A percentile compares a stretch with the other conserved stretches of the same genome.
phyloP scores from a whole-genome alignment of 441 rosid species.

The Viola pubescens region DNA sequence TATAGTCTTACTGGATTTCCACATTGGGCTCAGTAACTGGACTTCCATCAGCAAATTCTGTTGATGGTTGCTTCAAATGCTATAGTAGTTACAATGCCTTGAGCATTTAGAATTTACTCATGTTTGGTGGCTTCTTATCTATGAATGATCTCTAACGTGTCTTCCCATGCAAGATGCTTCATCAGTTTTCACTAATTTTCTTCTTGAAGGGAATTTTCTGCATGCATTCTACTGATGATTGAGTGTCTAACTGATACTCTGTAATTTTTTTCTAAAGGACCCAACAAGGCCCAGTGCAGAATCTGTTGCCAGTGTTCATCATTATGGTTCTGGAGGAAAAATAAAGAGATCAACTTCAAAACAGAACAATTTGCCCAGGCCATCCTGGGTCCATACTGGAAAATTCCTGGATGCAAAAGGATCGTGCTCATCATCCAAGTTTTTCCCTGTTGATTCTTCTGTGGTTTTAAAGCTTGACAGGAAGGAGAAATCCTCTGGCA shows the following conservation, averaged over 20 bases:
- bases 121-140: no score
- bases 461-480: conserved; percentile 25
- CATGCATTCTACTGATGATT: no score
- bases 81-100: no score
- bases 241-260: background rate
- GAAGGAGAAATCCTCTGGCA: conserved; percentile 23
- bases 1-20: no score
- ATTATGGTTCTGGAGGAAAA: conserved; percentile 80
- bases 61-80: no score
- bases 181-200: no score
- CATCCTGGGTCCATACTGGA: conserved; percentile 66
- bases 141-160: no score
- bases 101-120: no score
- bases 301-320: conserved; percentile 39
- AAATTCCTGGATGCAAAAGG: conserved; percentile 28
- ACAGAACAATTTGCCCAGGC: conserved; percentile 34
- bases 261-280: conserved; percentile 35
- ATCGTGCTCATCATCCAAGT: conserved; percentile 35
- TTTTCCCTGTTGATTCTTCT: conserved; percentile 67
- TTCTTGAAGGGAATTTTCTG: no score
- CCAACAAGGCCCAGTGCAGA: conserved; percentile 36
- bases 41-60: no score
- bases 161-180: no score
- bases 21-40: no score
- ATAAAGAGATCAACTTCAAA: conserved; percentile 60